Evolutionary conservation across 495 filamentous ascomycete genomes (phyloP).

Genomic region (Penicillium samsonianum): DNA sequence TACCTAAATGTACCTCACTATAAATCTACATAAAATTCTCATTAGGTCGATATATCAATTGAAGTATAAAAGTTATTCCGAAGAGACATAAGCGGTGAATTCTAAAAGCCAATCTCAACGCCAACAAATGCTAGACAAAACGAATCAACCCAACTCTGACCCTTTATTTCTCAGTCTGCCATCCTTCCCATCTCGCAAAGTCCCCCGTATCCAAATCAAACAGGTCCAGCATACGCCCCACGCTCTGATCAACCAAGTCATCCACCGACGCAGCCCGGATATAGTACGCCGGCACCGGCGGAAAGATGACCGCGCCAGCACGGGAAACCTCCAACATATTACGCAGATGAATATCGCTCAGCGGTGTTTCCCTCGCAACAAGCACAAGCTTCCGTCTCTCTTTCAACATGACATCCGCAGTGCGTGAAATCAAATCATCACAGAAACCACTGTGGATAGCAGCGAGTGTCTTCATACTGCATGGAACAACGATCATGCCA

Average conservation of each 20-base stretch:
- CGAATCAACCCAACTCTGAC: too few relatives aligned
- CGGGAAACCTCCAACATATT: constrained; percentile 46
- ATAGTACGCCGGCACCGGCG: constrained; percentile 48
- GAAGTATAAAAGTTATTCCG: too few relatives aligned
- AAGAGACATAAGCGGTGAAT: too few relatives aligned
- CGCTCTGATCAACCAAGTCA: constrained; percentile 45
- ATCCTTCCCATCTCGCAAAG: constrained; percentile 44
- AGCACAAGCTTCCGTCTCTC: constrained; percentile 44
- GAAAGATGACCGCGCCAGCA: constrained; percentile 44
- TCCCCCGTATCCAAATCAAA: constrained; percentile 46
- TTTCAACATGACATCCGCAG: constrained; percentile 50
- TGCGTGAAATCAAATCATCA: constrained; percentile 49
- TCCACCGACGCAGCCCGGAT: constrained; percentile 36
- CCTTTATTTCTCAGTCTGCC: neutral
- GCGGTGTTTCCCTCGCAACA: constrained; percentile 45
- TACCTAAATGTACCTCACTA: too few relatives aligned
- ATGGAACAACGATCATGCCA: constrained; percentile 45
- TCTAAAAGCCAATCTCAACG: too few relatives aligned
- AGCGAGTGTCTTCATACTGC: constrained; percentile 46
- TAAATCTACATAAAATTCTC: too few relatives aligned
- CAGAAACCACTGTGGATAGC: constrained; percentile 27
- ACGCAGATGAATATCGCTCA: constrained; percentile 48
- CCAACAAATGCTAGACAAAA: too few relatives aligned
- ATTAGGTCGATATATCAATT: too few relatives aligned
- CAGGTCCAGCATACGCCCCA: constrained; percentile 48